Evolutionary conservation across 805 yeast genomes (phyloP).

Genomic region (Teunomyces stri): DNA sequence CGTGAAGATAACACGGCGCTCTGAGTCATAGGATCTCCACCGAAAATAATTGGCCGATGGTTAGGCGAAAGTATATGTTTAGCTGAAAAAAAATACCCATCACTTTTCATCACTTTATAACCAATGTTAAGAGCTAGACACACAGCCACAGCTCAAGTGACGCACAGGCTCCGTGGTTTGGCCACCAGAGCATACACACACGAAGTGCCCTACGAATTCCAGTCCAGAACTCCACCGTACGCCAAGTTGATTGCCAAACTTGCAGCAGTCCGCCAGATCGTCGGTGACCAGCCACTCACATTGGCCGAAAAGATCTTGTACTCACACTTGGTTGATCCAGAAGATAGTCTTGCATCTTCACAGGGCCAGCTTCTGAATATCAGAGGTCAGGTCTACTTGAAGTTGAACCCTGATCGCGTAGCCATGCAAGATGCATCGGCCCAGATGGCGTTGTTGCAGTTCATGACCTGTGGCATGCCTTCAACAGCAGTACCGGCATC

Average conservation of each 20-base stretch:
- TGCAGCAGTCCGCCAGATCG: conserved; percentile 57
- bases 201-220: conserved; percentile 56
- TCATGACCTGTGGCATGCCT: conserved; percentile 94
- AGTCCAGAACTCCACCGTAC: conserved; percentile 85
- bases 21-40: conserved; percentile 3
- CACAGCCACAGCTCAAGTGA: conserved; percentile 3
- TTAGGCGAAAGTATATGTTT: neutral
- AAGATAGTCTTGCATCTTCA: conserved; percentile 61
- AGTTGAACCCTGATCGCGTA: conserved; percentile 94
- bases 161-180: conserved; percentile 16
- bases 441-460: conserved; percentile 97
- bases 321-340: conserved; percentile 88
- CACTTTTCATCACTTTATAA: neutral
- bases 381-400: conserved; percentile 88
- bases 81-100: neutral
- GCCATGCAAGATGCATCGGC: conserved; percentile 99
- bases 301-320: conserved; percentile 92
- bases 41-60: conserved; percentile 1
- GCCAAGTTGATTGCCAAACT: conserved; percentile 67
- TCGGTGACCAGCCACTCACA: conserved; percentile 75
- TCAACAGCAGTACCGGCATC: conserved; percentile 90
- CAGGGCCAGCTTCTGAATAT: conserved; percentile 50
- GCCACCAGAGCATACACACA: conserved; percentile 31
- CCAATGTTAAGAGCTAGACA: conserved; percentile 15
- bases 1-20: conserved; percentile 5